These are phyloP conservation scores for Leccinum incarnatum DNA, from an alignment of 768 basidiomycete genomes.

Conservation along the genomic window DNA sequence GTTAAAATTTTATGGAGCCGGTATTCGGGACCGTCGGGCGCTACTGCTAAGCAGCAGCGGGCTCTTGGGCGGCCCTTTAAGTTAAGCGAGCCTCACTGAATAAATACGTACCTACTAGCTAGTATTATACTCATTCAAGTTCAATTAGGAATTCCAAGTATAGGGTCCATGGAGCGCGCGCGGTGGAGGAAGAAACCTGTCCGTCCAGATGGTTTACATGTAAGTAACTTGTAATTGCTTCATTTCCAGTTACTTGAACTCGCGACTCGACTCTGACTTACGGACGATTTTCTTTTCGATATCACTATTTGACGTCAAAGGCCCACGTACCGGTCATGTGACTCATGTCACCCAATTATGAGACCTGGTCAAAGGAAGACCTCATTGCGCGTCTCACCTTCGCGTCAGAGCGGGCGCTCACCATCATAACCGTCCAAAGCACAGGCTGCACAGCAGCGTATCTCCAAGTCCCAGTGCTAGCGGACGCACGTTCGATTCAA, in stretches of 20 bases:
- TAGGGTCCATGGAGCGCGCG: no score
- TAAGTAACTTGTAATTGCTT: no score
- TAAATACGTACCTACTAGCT: no score
- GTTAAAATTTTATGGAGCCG: no score
- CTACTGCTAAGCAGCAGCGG: no score
- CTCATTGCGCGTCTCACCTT: slow-evolving; percentile 60
- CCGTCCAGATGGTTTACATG: no score
- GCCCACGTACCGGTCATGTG: slow-evolving; percentile 18
- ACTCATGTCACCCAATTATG: slow-evolving; percentile 45
- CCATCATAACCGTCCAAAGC: slow-evolving; percentile 15
- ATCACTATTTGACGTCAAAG: slow-evolving; percentile 31
- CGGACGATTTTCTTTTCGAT: slow-evolving; percentile 32
- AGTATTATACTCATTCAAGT: no score
- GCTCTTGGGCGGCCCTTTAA: no score
- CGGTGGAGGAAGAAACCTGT: no score
- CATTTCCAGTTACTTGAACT: background rate
- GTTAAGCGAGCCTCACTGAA: no score
- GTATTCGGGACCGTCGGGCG: no score
- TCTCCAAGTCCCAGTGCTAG: slow-evolving; percentile 12
- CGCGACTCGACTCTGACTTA: slow-evolving; percentile 3
- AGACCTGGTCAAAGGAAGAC: slow-evolving; percentile 61
- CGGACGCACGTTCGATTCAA: slow-evolving; percentile 60
- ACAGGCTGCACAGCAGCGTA: background rate
- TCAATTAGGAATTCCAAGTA: no score
- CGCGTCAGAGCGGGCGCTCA: slow-evolving; percentile 11